Base-by-base conservation (phyloP, 371 early-diverging fungal genomes). In the Gilbertella persicaria region DNA sequence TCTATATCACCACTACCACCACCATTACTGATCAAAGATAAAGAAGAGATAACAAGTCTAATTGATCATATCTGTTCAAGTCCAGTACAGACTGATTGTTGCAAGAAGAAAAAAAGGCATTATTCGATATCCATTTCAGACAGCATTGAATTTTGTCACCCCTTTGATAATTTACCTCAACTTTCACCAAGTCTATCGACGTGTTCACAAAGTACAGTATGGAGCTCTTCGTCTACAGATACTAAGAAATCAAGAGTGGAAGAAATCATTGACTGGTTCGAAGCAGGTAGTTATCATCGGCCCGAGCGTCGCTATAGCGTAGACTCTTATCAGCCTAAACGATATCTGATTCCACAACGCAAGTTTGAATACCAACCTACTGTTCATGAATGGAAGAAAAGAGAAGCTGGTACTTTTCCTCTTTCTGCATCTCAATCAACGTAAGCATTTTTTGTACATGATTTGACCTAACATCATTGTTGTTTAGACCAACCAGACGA, bases 351-450 rank as follows among this genome's bases (percentile, higher is more conserved):
- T n/a, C 47, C 20, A 0, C 40, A 52, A 19, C 45, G 62, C 19
- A 37, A 38, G 29, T 66, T 53, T 38, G 47, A 62, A 16, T 66
- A 42, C 28, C 33, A 57, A n/a, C 66, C 66, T 16, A 57, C 30
- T 20, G 40, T 44, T 6, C 45, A 19, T 35, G 62, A 62, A 47
- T 66, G 66, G 66, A 45, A 53, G 17, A 65, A 49, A 14, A 26
- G 19, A 29, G 43, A 51, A 23, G n/a, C 26, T 13, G 2, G 1
- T 14, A 5, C 5, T 42, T 16, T 2, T 5, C 45, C 58, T 24
- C 39, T 51, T 19, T 28, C 40, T 24, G 23, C 29, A 45, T 58
- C 58, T 8, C 28, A 38, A 25, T 58, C 58, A 16, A 58, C 58
- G 58, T 58, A 45, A 51, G 38, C 28, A 14, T 10, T 28, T 38